Evolutionary conservation across 768 basidiomycete species (phyloP).

Genomic region (Lactifluus pinguis): DNA sequence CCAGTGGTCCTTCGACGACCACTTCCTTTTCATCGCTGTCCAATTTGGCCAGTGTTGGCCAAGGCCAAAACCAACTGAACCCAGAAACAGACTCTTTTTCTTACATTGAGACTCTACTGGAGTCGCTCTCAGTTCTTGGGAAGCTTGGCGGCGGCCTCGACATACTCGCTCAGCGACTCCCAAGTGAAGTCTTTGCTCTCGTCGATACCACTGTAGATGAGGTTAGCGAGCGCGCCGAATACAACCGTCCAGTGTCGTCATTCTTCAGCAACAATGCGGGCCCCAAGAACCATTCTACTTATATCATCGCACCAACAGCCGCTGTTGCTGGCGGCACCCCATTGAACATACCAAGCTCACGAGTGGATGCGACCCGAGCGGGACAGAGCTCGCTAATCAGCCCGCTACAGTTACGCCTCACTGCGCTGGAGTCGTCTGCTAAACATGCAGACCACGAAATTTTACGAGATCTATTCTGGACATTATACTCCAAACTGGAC

Average conservation of each 20-base stretch:
- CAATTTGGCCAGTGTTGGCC: conserved; percentile 10
- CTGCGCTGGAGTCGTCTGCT: conserved; percentile 63
- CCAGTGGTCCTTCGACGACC: conserved; percentile 18
- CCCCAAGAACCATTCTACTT: conserved; percentile 34
- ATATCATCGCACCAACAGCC: conserved; percentile 35
- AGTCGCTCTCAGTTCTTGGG: conserved; percentile 87
- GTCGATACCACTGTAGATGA: conserved; percentile 86
- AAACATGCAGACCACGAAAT: conserved; percentile 78
- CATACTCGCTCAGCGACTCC: conserved; percentile 70
- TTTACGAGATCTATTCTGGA: conserved; percentile 91
- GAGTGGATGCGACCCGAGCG: conserved; percentile 2
- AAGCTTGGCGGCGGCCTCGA: conserved; percentile 82
- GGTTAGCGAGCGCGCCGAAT: conserved; percentile 84
- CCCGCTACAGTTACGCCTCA: conserved; percentile 52
- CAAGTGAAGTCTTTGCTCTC: conserved; percentile 73
- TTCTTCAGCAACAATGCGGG: conserved; percentile 22
- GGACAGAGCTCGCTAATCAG: conserved; percentile 30
- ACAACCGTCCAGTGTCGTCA: conserved; percentile 45
- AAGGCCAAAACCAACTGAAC: conserved; percentile 34
- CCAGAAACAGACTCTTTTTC: conserved; percentile 90
- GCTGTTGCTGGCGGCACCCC: conserved; percentile 20
- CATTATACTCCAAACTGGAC: conserved; percentile 88
- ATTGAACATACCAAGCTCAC: conserved; percentile 9
- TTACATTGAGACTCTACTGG: conserved; percentile 87
- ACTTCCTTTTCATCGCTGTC: conserved; percentile 19